Evolutionary conservation across 768 basidiomycete species (phyloP).

Genomic region (Butyriboletus loyo): DNA sequence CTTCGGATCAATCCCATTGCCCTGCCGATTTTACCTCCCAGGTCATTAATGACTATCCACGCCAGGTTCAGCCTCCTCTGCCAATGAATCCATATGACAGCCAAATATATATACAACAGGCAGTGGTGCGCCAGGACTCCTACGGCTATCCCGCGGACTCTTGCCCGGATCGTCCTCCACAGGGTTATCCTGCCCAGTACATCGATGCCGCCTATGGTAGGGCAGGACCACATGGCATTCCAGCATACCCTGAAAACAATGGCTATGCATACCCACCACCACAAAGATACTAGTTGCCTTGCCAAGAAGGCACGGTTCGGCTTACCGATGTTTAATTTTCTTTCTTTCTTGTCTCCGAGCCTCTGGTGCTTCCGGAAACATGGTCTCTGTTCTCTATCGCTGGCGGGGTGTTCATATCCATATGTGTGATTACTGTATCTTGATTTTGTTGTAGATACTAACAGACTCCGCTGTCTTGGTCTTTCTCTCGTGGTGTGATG

Average conservation of each 20-base stretch:
- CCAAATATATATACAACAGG: conserved; percentile 6
- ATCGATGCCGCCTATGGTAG: conserved; percentile 7
- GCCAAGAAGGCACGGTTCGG: not conserved
- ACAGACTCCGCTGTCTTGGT: conserved; percentile 3
- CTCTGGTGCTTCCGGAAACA: conserved; percentile 12
- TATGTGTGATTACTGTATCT: conserved; percentile 11
- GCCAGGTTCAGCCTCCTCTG: not conserved
- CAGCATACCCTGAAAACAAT: conserved; percentile 11
- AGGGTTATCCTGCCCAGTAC: conserved; percentile 8
- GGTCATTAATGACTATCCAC: conserved; percentile 1
- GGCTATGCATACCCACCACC: conserved; percentile 9
- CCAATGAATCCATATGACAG: not conserved
- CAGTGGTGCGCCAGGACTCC: conserved; percentile 8
- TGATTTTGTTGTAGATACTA: conserved; percentile 9
- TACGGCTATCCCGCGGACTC: conserved; percentile 10
- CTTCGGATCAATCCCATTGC: conserved; percentile 24
- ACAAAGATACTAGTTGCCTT: conserved; percentile 5
- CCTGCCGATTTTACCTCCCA: conserved; percentile 8
- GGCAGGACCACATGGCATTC: conserved; percentile 9
- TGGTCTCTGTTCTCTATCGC: conserved; percentile 5
- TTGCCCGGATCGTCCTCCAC: conserved; percentile 14
- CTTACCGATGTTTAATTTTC: conserved; percentile 4
- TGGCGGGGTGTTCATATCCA: conserved; percentile 2
- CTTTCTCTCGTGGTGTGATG: not conserved
- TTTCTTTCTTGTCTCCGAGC: conserved; percentile 6